phyloP scores from a whole-genome alignment of 441 rosid genomes.

The Arabidopsis lyrata region DNA sequence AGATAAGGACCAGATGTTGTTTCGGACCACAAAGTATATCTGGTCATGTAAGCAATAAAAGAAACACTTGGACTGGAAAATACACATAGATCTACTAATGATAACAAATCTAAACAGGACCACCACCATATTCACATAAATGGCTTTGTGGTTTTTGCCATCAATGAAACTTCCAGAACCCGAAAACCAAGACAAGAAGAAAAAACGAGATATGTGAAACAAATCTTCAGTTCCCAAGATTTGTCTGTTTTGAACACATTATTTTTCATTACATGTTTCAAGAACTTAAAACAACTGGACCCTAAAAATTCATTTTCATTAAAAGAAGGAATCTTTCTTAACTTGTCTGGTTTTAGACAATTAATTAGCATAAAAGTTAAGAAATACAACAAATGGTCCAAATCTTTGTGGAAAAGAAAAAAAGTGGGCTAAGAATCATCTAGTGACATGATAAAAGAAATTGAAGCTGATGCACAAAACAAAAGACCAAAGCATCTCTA shows the following conservation, averaged over 20 bases:
- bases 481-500: slow-evolving; percentile 19
- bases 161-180: slow-evolving; percentile 44
- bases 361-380: background rate
- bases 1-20: slow-evolving; percentile 44
- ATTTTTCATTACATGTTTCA: slow-evolving; percentile 40
- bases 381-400: background rate
- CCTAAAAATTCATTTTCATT: slow-evolving; percentile 11
- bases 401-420: slow-evolving; percentile 1
- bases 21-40: slow-evolving; percentile 45
- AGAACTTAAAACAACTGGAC: slow-evolving; percentile 38
- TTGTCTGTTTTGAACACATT: slow-evolving; percentile 39
- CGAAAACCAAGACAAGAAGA: slow-evolving; percentile 38
- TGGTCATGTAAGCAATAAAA: slow-evolving; percentile 46
- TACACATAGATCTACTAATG: slow-evolving; percentile 44
- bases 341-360: slow-evolving; percentile 8
- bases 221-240: slow-evolving; percentile 45
- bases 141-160: slow-evolving; percentile 47
- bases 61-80: slow-evolving; percentile 45
- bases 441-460: slow-evolving; percentile 4
- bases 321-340: slow-evolving; percentile 9
- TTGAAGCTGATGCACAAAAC: slow-evolving; percentile 17
- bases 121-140: slow-evolving; percentile 48
- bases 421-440: background rate
- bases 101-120: slow-evolving; percentile 44
- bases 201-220: slow-evolving; percentile 26